A percentile compares a stretch with the other conserved stretches of the same genome.
Conservation (phyloP, 148 eudicot genomes). For the Rhododendron griersonianum region DNA sequence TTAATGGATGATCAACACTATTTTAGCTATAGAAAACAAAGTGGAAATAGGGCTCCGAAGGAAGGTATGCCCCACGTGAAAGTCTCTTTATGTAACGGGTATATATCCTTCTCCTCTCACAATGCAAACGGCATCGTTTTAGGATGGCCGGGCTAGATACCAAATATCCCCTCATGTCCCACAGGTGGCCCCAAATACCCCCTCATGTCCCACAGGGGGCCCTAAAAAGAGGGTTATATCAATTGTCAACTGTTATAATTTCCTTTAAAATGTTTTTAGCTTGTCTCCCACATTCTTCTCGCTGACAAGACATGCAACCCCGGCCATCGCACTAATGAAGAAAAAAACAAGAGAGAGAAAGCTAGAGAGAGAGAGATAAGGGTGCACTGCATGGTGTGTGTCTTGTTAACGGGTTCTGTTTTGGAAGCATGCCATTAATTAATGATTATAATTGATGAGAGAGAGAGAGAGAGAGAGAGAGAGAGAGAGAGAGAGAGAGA, state of each 20-base stretch:
- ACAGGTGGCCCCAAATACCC: slow-evolving; percentile 18
- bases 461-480: background rate
- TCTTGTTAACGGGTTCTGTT: slow-evolving; percentile 18
- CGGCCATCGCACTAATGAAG: slow-evolving; percentile 24
- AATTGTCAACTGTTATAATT: slow-evolving; percentile 16
- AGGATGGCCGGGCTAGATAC: background rate
- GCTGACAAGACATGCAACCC: slow-evolving; percentile 36
- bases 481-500: background rate
- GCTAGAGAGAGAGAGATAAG: background rate
- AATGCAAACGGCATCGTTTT: no score
- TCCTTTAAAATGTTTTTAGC: slow-evolving; percentile 37
- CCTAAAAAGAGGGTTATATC: slow-evolving; percentile 16
- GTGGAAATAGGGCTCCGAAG: background rate
- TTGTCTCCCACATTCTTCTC: slow-evolving; percentile 44
- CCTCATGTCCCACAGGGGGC: slow-evolving; percentile 23
- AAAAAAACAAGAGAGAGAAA: slow-evolving; percentile 13
- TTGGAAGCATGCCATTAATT: slow-evolving; percentile 61
- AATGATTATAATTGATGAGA: slow-evolving; percentile 35
- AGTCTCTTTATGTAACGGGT: no score
- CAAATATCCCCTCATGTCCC: slow-evolving; percentile 13
- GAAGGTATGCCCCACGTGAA: background rate
- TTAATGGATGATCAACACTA: background rate
- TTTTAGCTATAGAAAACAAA: background rate
- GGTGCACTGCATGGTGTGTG: background rate
- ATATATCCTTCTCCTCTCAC: no score